These are phyloP conservation scores for Sporothrix humicola DNA, from an alignment of 2,329 filamentous ascomycete genomes.

Conservation along the genomic window DNA sequence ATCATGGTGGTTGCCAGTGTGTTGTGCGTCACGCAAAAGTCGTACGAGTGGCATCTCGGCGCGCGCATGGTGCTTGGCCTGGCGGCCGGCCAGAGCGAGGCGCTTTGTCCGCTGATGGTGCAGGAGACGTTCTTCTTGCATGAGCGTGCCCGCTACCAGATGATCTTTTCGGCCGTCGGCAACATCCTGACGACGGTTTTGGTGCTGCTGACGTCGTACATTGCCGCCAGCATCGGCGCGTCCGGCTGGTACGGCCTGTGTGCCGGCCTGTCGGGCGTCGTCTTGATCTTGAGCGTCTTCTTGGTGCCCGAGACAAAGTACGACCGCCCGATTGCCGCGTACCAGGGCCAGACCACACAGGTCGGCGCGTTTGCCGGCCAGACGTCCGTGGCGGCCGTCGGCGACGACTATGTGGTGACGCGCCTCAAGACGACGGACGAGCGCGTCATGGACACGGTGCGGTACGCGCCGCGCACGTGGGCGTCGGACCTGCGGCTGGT, in stretches of 20 bases:
- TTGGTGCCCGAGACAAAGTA: constrained; percentile 6
- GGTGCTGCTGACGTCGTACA: constrained; percentile 2
- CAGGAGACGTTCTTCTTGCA: neutral
- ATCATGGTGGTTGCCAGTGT: neutral
- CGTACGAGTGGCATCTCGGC: neutral
- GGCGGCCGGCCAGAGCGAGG: neutral
- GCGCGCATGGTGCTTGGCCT: neutral
- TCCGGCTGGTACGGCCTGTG: neutral
- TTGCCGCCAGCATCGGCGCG: neutral
- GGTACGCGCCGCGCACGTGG: constrained; percentile 16
- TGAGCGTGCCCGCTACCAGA: neutral
- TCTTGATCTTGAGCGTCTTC: neutral
- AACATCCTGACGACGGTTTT: constrained; percentile 8
- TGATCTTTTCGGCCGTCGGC: neutral
- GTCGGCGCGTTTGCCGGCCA: constrained; percentile 5
- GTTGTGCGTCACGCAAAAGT: constrained; percentile 10
- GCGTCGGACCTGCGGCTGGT: neutral
- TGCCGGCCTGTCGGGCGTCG: neutral
- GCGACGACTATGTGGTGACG: neutral
- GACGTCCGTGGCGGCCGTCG: neutral
- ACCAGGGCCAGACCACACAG: neutral
- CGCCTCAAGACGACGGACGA: neutral
- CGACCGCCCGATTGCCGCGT: neutral
- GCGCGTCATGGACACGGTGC: neutral
- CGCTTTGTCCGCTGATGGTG: neutral